phyloP scores from a whole-genome alignment of 1,284 basidiomycete species.

The Ganoderma boninense region DNA sequence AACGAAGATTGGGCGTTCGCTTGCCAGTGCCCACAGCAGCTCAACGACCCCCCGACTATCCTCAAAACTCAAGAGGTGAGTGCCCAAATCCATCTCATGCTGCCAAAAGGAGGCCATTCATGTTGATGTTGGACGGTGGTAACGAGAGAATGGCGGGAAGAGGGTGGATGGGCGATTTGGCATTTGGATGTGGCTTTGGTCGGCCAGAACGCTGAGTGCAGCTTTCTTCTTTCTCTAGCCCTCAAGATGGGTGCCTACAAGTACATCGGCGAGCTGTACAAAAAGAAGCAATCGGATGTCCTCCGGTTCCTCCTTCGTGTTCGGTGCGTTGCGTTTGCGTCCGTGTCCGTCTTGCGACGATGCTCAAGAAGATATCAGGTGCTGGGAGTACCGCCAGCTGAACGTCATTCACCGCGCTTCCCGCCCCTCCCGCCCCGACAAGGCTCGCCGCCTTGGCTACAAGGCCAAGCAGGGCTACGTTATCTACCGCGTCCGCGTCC shows the following conservation, averaged over 20 bases:
- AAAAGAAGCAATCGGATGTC: conserved; percentile 97
- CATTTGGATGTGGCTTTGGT: conserved; percentile 36
- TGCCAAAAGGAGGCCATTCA: conserved; percentile 23
- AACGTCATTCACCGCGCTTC: conserved; percentile 99
- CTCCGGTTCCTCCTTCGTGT: conserved; percentile 99
- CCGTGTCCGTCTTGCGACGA: background rate
- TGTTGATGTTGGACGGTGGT: conserved; percentile 13
- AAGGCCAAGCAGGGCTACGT: conserved; percentile 99
- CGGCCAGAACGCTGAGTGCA: conserved; percentile 26
- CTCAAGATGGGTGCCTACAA: conserved; percentile 90
- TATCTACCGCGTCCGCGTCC: conserved; percentile 97
- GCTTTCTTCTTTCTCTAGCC: conserved; percentile 29
- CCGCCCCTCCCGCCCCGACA: conserved; percentile 98
- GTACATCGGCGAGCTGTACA: conserved; percentile 96
- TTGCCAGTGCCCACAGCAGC: conserved; percentile 33
- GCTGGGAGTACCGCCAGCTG: conserved; percentile 99
- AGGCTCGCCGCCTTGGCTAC: conserved; percentile 98
- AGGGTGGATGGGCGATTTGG: conserved; percentile 40
- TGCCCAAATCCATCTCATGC: conserved; percentile 20
- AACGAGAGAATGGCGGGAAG: conserved; percentile 30
- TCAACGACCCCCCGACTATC: conserved; percentile 40
- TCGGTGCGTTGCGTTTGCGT: conserved; percentile 61
- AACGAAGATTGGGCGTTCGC: conserved; percentile 21
- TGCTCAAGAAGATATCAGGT: conserved; percentile 58
- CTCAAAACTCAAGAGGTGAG: conserved; percentile 46